Percentiles rank a stretch among this genome's conserved stretches.
phyloP scores from a whole-genome alignment of 345 rosid species.

The Orychophragmus violaceus region DNA sequence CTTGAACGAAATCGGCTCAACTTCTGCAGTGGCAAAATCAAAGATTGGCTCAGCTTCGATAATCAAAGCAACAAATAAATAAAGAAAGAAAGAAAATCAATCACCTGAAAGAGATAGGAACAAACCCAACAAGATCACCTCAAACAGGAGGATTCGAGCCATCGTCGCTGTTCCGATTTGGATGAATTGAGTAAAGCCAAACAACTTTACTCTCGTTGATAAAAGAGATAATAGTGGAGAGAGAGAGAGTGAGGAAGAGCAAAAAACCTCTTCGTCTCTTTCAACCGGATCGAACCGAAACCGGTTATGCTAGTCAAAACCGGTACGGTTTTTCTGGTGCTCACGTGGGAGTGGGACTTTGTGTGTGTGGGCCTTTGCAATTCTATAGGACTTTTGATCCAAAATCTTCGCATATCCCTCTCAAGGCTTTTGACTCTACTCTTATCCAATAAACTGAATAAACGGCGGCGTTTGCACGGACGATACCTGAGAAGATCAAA shows the following conservation, averaged over 20 bases:
- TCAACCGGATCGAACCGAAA: not conserved
- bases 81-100: not conserved
- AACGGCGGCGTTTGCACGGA: no score
- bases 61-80: not conserved
- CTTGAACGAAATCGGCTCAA: slow-evolving; percentile 54
- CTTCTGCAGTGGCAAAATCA: slow-evolving; percentile 21
- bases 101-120: slow-evolving; percentile 42
- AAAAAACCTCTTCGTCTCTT: not conserved
- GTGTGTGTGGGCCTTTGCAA: no score
- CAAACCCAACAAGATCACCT: slow-evolving; percentile 10
- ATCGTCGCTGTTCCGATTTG: not conserved
- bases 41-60: not conserved
- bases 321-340: no score
- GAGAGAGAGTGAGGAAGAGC: not conserved
- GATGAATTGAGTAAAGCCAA: not conserved
- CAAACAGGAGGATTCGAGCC: slow-evolving; percentile 31
- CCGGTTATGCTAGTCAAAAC: not conserved
- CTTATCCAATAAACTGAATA: no score
- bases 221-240: not conserved
- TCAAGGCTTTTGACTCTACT: no score
- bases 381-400: no score
- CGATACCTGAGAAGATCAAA: no score
- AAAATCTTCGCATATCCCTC: no score
- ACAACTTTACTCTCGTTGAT: slow-evolving; percentile 35
- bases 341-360: no score